Percentiles rank a stretch among this genome's conserved stretches.
phyloP scores from a whole-genome alignment of 1,284 basidiomycete species.

The Psilocybe mexicana region DNA sequence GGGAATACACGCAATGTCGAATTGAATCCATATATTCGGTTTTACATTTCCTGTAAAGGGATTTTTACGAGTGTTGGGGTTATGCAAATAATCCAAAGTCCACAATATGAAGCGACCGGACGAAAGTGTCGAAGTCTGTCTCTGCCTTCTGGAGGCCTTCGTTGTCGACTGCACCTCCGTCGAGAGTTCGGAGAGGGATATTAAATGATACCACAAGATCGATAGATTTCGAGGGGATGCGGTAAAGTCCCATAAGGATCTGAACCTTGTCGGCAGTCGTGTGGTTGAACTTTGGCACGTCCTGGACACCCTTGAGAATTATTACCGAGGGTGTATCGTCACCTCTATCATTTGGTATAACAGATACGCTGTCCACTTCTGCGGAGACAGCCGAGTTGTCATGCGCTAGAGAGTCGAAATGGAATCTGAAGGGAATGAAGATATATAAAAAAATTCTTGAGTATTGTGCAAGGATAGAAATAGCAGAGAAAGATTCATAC shows the following conservation, averaged over 20 bases:
- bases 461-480: slow-evolving; percentile 11
- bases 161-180: slow-evolving; percentile 43
- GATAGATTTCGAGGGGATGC: slow-evolving; percentile 65
- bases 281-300: slow-evolving; percentile 77
- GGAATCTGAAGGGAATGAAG: slow-evolving; percentile 56
- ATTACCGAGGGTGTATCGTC: slow-evolving; percentile 60
- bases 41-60: slow-evolving; percentile 17
- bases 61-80: slow-evolving; percentile 1
- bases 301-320: slow-evolving; percentile 69
- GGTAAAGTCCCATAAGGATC: slow-evolving; percentile 79
- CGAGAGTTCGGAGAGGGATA: slow-evolving; percentile 55
- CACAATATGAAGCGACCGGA: slow-evolving; percentile 63
- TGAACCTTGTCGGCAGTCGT: slow-evolving; percentile 63
- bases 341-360: slow-evolving; percentile 40
- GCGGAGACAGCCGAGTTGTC: slow-evolving; percentile 79
- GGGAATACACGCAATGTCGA: slow-evolving; percentile 1
- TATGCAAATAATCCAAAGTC: slow-evolving; percentile 78
- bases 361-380: slow-evolving; percentile 45
- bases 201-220: slow-evolving; percentile 87
- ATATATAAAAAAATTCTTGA: slow-evolving; percentile 2
- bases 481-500: slow-evolving; percentile 40
- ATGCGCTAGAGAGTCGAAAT: slow-evolving; percentile 90
- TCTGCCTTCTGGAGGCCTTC: slow-evolving; percentile 40
- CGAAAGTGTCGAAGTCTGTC: slow-evolving; percentile 58
- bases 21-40: slow-evolving; percentile 2